Conservation (phyloP, 148 eudicot genomes). For the Persicaria maculosa region DNA sequence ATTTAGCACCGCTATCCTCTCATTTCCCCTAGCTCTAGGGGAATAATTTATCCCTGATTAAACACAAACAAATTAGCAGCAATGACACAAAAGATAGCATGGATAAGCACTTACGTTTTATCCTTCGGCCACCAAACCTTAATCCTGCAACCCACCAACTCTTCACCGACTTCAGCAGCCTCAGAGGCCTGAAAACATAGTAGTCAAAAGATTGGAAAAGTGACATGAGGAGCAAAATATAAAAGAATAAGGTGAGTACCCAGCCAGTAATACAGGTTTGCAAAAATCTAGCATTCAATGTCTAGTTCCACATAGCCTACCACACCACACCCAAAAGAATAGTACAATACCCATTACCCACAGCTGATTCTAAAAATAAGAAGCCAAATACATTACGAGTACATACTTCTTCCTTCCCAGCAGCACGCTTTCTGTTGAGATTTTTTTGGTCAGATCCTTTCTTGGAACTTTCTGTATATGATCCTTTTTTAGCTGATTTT, state of each 20-base stretch:
- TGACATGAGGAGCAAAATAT: not conserved
- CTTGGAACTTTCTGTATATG: constrained; percentile 45
- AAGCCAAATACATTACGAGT: not conserved
- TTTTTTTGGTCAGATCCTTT: constrained; percentile 34
- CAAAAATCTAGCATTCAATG: not conserved
- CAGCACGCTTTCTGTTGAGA: constrained; percentile 60
- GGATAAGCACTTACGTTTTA: constrained; percentile 8
- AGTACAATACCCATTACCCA: not conserved
- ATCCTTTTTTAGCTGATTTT: constrained; percentile 46
- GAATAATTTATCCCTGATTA: not conserved
- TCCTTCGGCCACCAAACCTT: constrained; percentile 16
- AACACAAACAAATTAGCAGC: not conserved
- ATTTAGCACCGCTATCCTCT: not conserved
- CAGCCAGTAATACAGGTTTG: not conserved
- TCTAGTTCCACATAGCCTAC: not conserved
- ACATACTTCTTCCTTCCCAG: constrained; percentile 42
- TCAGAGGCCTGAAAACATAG: constrained; percentile 8
- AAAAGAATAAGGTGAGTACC: not conserved
- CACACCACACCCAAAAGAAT: not conserved
- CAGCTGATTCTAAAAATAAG: not conserved
- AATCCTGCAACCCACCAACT: constrained; percentile 12
- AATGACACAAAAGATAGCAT: not conserved
- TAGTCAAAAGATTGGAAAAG: not conserved
- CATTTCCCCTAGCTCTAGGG: not conserved
- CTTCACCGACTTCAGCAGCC: constrained; percentile 3